Evolutionary conservation across 129 eudicot genomes (phyloP), one percentile per base, ranked within the genome.

Genomic region (Chrysanthemum lavandulifolium): DNA sequence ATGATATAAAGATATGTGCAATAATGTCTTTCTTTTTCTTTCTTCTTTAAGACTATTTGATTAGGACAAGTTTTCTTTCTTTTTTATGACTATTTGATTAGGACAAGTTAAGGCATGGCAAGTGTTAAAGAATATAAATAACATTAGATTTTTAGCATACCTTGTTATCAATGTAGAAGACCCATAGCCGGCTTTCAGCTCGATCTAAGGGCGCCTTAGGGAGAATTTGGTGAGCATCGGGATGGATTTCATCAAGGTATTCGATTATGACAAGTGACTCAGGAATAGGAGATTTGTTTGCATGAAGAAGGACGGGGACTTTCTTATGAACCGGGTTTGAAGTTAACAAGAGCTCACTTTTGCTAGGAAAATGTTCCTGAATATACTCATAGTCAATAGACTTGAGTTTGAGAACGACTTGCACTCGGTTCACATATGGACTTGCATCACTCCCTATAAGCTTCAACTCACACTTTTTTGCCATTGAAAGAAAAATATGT

Each of bases 251-350:
- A 13, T 80, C 80, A 10, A 80, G 67, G 27, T 72, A 79, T 73
- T 79, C 69, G 50, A 79, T 25, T 56, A 72, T 79, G 43, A 72
- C 16, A 58, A 58, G 63, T 13, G 82, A 79, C 78, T 79, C 82
- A 5, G 19, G 54, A 36, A 72, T 48, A 15, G 78, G 73, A 0
- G 73, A 49, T 27, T 68, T 74, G 53, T 80, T 72, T 54, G 13
- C 79, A 27, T 68, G 73, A 6, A 80, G 1, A 12, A 80, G 71
- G 33, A 80, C 77, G 0, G 81, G 81, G 13, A 80, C 55, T 50
- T 70, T 80, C 50, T 75, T 63, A 65, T 75, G 9, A 63, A 80
- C 69, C 50, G 84, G 84, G 45, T 80, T 80, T 7, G 74, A 79
- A 18, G 59, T 72, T 53, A 79, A 50, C 23, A 78, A 12, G 25